Evolutionary conservation across 768 basidiomycete genomes (phyloP).

Genomic region (Psilocybe sp.): DNA sequence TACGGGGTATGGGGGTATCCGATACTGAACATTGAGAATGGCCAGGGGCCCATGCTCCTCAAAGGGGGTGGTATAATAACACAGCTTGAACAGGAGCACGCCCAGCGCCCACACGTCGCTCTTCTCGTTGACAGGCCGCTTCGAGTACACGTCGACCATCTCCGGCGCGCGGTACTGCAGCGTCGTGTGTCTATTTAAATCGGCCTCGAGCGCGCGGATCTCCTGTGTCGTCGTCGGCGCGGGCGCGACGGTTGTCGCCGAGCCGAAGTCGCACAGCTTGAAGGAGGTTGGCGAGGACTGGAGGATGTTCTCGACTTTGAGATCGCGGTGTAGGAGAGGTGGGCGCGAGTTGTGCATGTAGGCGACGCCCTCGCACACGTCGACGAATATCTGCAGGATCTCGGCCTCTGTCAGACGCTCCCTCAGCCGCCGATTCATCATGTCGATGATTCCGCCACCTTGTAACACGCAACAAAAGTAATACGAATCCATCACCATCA

Average conservation of each 20-base stretch:
- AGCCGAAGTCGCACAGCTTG: constrained; percentile 98
- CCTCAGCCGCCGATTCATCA: constrained; percentile 96
- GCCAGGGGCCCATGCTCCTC: constrained; percentile 97
- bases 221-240: constrained; percentile 81
- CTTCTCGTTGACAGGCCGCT: constrained; percentile 87
- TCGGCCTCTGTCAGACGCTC: constrained; percentile 94
- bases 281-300: constrained; percentile 80
- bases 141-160: constrained; percentile 89
- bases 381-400: constrained; percentile 96
- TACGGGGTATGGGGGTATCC: constrained; percentile 82
- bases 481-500: background rate
- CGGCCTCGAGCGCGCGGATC: constrained; percentile 82
- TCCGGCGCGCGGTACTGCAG: constrained; percentile 98
- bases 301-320: constrained; percentile 98
- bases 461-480: constrained; percentile 8
- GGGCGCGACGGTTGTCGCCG: constrained; percentile 73
- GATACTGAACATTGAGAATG: constrained; percentile 95
- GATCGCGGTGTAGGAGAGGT: constrained; percentile 90
- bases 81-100: constrained; percentile 95
- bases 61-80: constrained; percentile 99
- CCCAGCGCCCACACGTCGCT: constrained; percentile 98
- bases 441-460: constrained; percentile 99
- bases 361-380: constrained; percentile 95
- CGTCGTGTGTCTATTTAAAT: constrained; percentile 93
- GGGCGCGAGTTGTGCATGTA: constrained; percentile 94